Percentiles rank a stretch among this genome's conserved stretches.
Conservation (phyloP, 1,139 yeast genomes). For the Magnusiomyces fungicola region DNA sequence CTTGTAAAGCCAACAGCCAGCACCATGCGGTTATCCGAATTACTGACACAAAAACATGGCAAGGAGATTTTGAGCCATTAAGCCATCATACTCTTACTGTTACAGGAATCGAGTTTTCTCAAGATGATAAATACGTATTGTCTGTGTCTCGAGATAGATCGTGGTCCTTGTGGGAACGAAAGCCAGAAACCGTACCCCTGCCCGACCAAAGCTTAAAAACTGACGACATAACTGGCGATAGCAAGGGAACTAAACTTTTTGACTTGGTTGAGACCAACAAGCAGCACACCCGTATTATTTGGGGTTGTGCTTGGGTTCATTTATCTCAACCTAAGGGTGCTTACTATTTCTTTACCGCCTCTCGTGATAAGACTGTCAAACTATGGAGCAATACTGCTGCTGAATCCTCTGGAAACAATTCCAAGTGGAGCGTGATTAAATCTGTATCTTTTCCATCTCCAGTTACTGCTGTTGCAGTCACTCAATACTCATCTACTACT, state of each 20-base stretch:
- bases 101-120: constrained; percentile 73
- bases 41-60: constrained; percentile 60
- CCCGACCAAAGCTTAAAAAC: constrained; percentile 30
- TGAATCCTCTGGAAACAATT: constrained; percentile 17
- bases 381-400: constrained; percentile 46
- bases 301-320: constrained; percentile 83
- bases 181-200: constrained; percentile 9
- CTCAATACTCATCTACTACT: constrained; percentile 21
- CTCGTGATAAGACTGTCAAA: constrained; percentile 77
- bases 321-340: constrained; percentile 18
- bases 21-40: constrained; percentile 82
- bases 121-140: constrained; percentile 57
- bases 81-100: constrained; percentile 78
- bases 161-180: constrained; percentile 66
- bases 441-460: constrained; percentile 33
- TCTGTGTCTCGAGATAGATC: constrained; percentile 90
- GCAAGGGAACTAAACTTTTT: constrained; percentile 34
- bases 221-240: constrained; percentile 29
- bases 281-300: constrained; percentile 86
- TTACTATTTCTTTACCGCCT: constrained; percentile 62
- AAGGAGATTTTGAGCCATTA: constrained; percentile 43
- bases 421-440: constrained; percentile 36
- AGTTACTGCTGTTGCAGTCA: constrained; percentile 66
- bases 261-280: constrained; percentile 37
- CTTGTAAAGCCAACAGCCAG: constrained; percentile 82